Evolutionary conservation across 345 rosid species (phyloP), one percentile per base, ranked within the genome.

Genomic region (Sonneratia alba): DNA sequence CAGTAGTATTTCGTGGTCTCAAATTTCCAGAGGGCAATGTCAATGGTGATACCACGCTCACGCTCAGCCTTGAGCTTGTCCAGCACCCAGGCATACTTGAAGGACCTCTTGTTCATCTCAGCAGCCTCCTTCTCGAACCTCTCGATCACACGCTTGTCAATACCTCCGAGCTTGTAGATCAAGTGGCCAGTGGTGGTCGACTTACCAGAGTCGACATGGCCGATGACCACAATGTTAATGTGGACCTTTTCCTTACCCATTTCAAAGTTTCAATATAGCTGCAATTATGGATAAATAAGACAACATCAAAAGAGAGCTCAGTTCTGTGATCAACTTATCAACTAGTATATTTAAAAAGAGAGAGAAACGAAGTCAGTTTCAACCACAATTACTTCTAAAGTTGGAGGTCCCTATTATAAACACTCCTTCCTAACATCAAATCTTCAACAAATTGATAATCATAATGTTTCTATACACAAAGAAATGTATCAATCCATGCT

Each of bases 1-100:
- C 96, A 89, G 86, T 88, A 88, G 85, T 88, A 91, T 76, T 81
- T 89, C 71, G 91, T 91, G 74, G 97, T 91, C 86, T 89, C 97
- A 0, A 91, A 91, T 75, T 91, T 91, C 96, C 97, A 89, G 69
- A 91, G 71, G 64, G 97, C 97, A 81, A 91, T 89, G 64, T 89
- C 97, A 71, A 91, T 92, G 70, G 97, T 92, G 22, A 92, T 92
- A 79, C 94, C 96, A 80, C 94, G 94, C 73, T 92, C 94, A 16
- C 97, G 96, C 90, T 90, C 96, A 0, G 97, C 96, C 90, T 90
- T 92, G 47, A 90, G 92, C 85, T 92, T 92, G 88, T 92, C 98
- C 18, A 92, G 92, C 78, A 89, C 96, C 96, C 96, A 89, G 0
- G 96, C 96, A 0, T 89, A 87, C 86, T 86, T 86, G 88, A 89